A percentile compares a stretch with the other conserved stretches of the same genome.
phyloP scores from a whole-genome alignment of 345 rosid species.

The Populus nigra region DNA sequence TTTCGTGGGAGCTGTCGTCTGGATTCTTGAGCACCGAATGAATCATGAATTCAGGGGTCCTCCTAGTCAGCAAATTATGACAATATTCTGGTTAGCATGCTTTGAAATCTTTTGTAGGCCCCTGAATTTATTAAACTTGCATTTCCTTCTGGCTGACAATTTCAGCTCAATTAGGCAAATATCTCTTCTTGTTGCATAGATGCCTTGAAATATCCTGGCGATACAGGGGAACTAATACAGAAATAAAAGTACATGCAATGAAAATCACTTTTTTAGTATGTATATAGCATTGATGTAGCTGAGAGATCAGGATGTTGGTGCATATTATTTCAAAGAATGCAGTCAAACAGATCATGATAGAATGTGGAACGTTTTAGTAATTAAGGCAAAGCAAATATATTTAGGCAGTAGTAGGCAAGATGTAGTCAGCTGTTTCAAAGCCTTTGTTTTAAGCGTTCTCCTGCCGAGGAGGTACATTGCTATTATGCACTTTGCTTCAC shows the following conservation, averaged over 20 bases:
- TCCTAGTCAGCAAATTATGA: conserved; percentile 76
- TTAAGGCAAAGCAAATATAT: no score
- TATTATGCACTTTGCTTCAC: background rate
- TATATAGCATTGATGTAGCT: background rate
- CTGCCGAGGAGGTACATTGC: background rate
- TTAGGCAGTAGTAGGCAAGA: background rate
- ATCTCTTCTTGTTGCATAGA: background rate
- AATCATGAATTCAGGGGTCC: conserved; percentile 86
- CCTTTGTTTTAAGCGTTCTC: background rate
- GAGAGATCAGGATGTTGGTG: no score
- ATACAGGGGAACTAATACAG: background rate
- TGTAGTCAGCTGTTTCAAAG: background rate
- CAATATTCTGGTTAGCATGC: conserved; percentile 69
- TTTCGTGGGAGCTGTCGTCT: conserved; percentile 81
- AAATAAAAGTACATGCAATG: background rate
- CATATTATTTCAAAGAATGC: background rate
- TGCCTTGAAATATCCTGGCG: background rate
- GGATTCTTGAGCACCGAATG: conserved; percentile 94
- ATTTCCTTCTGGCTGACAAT: background rate
- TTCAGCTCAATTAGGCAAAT: background rate
- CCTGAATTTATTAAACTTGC: background rate
- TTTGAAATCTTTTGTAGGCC: background rate
- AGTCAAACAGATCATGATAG: background rate
- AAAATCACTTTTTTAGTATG: background rate
- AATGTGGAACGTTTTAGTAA: background rate